Conservation (phyloP, 1,284 basidiomycete genomes). For the Waitea zeae region DNA sequence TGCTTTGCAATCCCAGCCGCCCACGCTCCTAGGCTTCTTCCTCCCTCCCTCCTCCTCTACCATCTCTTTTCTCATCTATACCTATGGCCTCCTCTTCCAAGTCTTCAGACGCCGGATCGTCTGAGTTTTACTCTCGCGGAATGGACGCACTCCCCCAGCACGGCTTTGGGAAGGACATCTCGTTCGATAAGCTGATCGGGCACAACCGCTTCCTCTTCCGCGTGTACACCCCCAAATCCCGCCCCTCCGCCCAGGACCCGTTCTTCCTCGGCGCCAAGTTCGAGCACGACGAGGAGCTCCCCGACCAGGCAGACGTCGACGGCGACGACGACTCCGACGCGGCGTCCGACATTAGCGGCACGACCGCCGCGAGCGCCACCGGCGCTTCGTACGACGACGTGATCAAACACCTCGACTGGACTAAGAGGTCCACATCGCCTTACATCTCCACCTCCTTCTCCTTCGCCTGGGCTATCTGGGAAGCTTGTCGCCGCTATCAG, state of each 20-base stretch:
- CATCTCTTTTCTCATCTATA: background rate
- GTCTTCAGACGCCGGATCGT: background rate
- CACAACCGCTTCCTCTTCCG: slow-evolving; percentile 61
- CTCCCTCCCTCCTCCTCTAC: too few species aligned
- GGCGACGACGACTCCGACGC: slow-evolving; percentile 10
- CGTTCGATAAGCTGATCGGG: slow-evolving; percentile 40
- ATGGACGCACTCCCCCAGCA: slow-evolving; percentile 55
- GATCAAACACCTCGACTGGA: slow-evolving; percentile 54
- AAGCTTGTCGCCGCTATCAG: slow-evolving; percentile 55
- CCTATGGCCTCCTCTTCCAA: background rate
- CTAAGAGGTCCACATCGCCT: slow-evolving; percentile 44
- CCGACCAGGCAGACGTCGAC: slow-evolving; percentile 5
- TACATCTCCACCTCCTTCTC: slow-evolving; percentile 63
- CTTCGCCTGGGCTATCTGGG: slow-evolving; percentile 66
- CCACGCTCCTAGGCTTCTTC: too few species aligned
- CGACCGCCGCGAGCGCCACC: slow-evolving; percentile 6
- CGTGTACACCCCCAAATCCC: slow-evolving; percentile 58
- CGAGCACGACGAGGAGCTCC: slow-evolving; percentile 28
- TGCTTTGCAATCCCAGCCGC: too few species aligned
- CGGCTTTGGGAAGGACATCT: slow-evolving; percentile 44
- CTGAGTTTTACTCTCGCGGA: background rate
- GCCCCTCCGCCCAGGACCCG: slow-evolving; percentile 33
- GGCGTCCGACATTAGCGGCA: too few species aligned
- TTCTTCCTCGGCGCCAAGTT: slow-evolving; percentile 51
- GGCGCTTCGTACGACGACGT: slow-evolving; percentile 34